Conservation (phyloP, 2,329 filamentous ascomycete species). For the Raffaelea arxii region DNA sequence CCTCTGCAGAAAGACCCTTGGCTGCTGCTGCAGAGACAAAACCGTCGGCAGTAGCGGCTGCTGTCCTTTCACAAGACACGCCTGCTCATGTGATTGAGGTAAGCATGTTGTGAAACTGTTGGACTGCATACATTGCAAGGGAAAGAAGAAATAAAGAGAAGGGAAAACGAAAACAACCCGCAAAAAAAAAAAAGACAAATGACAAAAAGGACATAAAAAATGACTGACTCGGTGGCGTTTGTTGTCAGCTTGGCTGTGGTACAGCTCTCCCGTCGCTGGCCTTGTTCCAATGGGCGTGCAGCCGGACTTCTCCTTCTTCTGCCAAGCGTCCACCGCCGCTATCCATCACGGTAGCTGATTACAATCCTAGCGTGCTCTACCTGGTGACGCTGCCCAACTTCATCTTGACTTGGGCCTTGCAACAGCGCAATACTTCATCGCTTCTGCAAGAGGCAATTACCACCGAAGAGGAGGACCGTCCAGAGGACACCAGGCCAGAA, state of each 20-base stretch:
- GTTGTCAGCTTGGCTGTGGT: slow-evolving; percentile 60
- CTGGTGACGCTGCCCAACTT: slow-evolving; percentile 75
- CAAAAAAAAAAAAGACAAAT: too few species aligned
- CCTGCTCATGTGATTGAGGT: slow-evolving; percentile 45
- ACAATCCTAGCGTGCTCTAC: slow-evolving; percentile 68
- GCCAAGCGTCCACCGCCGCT: slow-evolving; percentile 22
- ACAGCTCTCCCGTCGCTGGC: slow-evolving; percentile 65
- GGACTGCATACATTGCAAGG: too few species aligned
- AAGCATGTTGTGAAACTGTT: too few species aligned
- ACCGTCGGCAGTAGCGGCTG: slow-evolving; percentile 5
- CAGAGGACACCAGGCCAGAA: slow-evolving; percentile 42
- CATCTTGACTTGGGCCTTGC: slow-evolving; percentile 56
- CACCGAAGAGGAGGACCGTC: slow-evolving; percentile 52
- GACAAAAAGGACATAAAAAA: too few species aligned
- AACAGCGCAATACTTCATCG: slow-evolving; percentile 22
- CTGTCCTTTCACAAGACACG: slow-evolving; percentile 16
- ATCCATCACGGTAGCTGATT: slow-evolving; percentile 63
- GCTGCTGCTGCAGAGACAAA: background rate
- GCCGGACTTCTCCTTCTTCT: background rate
- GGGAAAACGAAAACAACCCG: too few species aligned
- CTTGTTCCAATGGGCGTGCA: slow-evolving; percentile 52
- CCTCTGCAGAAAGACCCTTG: slow-evolving; percentile 16
- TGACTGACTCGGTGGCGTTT: background rate
- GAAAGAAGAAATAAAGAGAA: too few species aligned
- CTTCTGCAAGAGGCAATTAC: slow-evolving; percentile 36